phyloP scores from a whole-genome alignment of 2,329 filamentous ascomycete species.

The Fusarium coffeatum region DNA sequence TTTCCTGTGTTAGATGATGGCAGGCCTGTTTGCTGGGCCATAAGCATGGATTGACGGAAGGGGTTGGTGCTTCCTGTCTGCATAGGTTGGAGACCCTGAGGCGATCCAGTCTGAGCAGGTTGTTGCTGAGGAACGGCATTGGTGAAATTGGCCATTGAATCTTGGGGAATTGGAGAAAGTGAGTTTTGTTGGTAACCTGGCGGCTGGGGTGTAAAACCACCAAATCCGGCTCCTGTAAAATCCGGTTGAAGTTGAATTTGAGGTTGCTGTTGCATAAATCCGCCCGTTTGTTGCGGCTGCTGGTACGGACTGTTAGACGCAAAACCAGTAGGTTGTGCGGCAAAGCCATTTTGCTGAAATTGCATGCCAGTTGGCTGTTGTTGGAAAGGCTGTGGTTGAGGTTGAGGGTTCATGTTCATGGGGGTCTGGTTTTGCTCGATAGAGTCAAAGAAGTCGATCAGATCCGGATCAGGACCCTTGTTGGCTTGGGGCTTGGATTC shows the following conservation, averaged over 20 bases:
- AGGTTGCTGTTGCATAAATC: constrained; percentile 46
- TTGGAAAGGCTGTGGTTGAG: constrained; percentile 52
- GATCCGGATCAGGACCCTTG: constrained; percentile 77
- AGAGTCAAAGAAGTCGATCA: constrained; percentile 95
- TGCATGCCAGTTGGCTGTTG: constrained; percentile 44
- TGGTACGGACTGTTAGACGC: constrained; percentile 50
- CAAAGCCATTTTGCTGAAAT: constrained; percentile 43
- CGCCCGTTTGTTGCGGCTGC: constrained; percentile 49
- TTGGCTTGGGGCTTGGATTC: constrained; percentile 60
- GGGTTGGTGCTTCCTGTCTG: constrained; percentile 78
- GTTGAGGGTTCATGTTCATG: constrained; percentile 62
- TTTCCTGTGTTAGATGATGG: constrained; percentile 57
- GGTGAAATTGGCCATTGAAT: constrained; percentile 56
- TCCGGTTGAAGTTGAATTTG: constrained; percentile 59
- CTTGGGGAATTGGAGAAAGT: constrained; percentile 69
- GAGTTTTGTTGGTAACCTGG: constrained; percentile 64
- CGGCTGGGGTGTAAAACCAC: constrained; percentile 78
- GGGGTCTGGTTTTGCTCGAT: constrained; percentile 90
- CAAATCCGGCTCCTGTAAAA: constrained; percentile 81
- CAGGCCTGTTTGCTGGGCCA: constrained; percentile 66
- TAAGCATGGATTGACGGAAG: constrained; percentile 91
- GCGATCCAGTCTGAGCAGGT: constrained; percentile 37
- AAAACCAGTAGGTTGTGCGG: constrained; percentile 50
- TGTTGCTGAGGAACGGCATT: constrained; percentile 43
- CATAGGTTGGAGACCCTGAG: constrained; percentile 44